phyloP scores from a whole-genome alignment of 2,329 filamentous ascomycete genomes.

The Ceratocystis smalleyi region DNA sequence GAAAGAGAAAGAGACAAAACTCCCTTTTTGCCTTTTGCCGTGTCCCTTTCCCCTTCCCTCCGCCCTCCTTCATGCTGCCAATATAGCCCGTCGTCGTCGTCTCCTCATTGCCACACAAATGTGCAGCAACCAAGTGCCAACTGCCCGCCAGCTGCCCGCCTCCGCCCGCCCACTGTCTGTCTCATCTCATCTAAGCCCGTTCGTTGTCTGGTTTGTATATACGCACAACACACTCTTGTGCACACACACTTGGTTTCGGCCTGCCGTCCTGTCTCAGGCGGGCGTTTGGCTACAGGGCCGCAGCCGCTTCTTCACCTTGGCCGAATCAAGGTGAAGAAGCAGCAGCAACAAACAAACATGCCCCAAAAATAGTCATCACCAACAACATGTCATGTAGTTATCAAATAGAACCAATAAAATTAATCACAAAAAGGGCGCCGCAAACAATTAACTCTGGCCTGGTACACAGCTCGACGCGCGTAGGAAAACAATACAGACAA shows the following conservation, averaged over 20 bases:
- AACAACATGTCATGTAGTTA: background rate
- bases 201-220: background rate
- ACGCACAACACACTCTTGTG: background rate
- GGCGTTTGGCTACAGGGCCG: background rate
- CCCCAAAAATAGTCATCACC: background rate
- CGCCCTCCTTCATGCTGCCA: too few species aligned
- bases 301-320: background rate
- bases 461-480: too few species aligned
- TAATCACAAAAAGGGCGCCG: background rate
- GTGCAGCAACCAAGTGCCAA: too few species aligned
- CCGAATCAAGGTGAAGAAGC: background rate
- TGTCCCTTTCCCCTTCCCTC: too few species aligned
- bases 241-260: too few species aligned
- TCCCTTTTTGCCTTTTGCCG: too few species aligned
- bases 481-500: constrained; percentile 34
- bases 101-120: too few species aligned
- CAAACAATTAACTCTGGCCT: too few species aligned
- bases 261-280: background rate
- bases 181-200: background rate
- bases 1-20: too few species aligned
- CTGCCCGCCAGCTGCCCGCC: too few species aligned
- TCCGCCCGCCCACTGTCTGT: background rate
- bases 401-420: background rate
- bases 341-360: background rate
- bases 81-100: too few species aligned